Conservation (phyloP, 208 protist genomes). For the Leishmania tropica region DNA sequence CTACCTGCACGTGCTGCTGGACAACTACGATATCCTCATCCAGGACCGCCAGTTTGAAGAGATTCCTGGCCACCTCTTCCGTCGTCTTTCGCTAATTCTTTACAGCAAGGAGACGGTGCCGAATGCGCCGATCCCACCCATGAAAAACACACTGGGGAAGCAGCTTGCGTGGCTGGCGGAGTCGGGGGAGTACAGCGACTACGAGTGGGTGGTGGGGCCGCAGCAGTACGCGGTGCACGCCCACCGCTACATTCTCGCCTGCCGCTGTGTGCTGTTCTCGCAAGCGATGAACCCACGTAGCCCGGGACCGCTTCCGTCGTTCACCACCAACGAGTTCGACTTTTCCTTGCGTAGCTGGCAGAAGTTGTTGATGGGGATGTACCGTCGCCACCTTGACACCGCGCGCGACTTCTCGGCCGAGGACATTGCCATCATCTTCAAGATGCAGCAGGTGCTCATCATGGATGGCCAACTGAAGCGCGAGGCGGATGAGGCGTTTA, state of each 20-base stretch:
- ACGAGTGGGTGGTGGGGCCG: conserved; percentile 79
- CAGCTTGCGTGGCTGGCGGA: conserved; percentile 84
- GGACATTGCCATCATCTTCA: conserved; percentile 86
- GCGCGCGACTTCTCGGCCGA: conserved; percentile 76
- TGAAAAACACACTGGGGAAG: conserved; percentile 78
- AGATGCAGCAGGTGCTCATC: conserved; percentile 75
- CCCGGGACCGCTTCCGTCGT: conserved; percentile 48
- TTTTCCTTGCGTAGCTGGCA: conserved; percentile 86
- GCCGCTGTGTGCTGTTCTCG: conserved; percentile 77
- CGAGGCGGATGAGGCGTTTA: conserved; percentile 83
- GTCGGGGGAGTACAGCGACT: conserved; percentile 86
- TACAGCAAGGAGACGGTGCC: conserved; percentile 71
- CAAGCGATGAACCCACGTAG: conserved; percentile 62
- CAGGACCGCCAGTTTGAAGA: conserved; percentile 88
- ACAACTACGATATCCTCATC: conserved; percentile 88
- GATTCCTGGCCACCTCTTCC: conserved; percentile 90
- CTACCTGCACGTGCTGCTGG: conserved; percentile 81
- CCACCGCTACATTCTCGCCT: conserved; percentile 87
- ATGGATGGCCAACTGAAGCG: conserved; percentile 88
- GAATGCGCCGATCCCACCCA: conserved; percentile 56
- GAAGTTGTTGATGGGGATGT: conserved; percentile 75
- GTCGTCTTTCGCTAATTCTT: conserved; percentile 85
- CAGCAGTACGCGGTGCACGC: conserved; percentile 67
- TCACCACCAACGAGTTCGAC: conserved; percentile 74
- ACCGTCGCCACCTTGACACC: conserved; percentile 75